Conservation (phyloP, 805 yeast genomes). For the Teunomyces pallodes region DNA sequence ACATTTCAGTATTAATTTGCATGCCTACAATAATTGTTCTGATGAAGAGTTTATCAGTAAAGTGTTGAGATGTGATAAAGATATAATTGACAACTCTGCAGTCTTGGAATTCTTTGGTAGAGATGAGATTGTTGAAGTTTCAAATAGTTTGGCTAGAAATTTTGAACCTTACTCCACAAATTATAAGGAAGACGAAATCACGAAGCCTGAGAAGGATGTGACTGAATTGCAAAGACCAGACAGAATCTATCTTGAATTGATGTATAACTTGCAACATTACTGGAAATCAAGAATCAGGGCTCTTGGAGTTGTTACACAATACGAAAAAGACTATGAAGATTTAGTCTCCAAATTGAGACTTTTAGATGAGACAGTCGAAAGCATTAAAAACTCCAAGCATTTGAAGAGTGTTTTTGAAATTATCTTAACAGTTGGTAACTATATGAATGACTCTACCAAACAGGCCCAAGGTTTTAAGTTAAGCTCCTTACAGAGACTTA, state of each 20-base stretch:
- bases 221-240: slow-evolving; percentile 65
- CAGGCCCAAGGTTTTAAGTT: slow-evolving; percentile 70
- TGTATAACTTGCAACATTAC: slow-evolving; percentile 64
- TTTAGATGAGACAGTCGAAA: slow-evolving; percentile 58
- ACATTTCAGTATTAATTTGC: slow-evolving; percentile 77
- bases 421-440: slow-evolving; percentile 72
- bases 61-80: slow-evolving; percentile 60
- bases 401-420: slow-evolving; percentile 60
- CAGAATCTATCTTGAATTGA: slow-evolving; percentile 63
- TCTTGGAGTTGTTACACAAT: slow-evolving; percentile 50
- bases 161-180: slow-evolving; percentile 65
- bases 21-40: slow-evolving; percentile 51
- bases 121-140: slow-evolving; percentile 60
- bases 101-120: slow-evolving; percentile 68
- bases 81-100: slow-evolving; percentile 50
- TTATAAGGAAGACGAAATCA: slow-evolving; percentile 27
- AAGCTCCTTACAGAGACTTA: slow-evolving; percentile 64
- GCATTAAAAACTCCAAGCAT: slow-evolving; percentile 50
- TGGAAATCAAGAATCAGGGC: slow-evolving; percentile 75
- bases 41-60: slow-evolving; percentile 55
- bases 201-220: slow-evolving; percentile 53
- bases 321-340: slow-evolving; percentile 66
- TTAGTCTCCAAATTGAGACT: slow-evolving; percentile 52
- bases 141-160: slow-evolving; percentile 52
- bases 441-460: slow-evolving; percentile 70